Percentiles rank a stretch among this genome's conserved stretches.
Evolutionary conservation across 805 yeast genomes (phyloP).

Genomic region (Saturnispora kantuleensis): DNA sequence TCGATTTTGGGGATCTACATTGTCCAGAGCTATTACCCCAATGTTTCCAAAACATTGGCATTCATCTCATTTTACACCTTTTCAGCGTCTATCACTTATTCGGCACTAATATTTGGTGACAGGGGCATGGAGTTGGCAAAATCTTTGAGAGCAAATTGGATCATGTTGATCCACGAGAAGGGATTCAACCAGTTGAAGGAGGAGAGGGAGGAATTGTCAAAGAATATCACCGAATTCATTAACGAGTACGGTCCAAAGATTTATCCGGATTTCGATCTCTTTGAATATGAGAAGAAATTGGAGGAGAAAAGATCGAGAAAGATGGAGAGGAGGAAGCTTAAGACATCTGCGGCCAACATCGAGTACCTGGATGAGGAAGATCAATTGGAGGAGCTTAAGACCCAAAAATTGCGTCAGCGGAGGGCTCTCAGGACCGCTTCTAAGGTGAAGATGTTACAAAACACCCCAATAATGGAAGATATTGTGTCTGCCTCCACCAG

Average conservation of each 20-base stretch:
- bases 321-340: constrained; percentile 19
- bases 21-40: constrained; percentile 19
- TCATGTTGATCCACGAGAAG: constrained; percentile 50
- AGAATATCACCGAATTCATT: constrained; percentile 68
- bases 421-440: constrained; percentile 23
- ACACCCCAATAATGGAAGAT: constrained; percentile 46
- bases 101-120: constrained; percentile 90
- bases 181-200: constrained; percentile 50
- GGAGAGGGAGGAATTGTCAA: constrained; percentile 52
- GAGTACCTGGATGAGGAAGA: constrained; percentile 28
- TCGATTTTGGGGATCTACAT: constrained; percentile 48
- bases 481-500: constrained; percentile 27
- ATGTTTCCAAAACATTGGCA: constrained; percentile 16
- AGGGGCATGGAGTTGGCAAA: constrained; percentile 84
- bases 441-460: constrained; percentile 32
- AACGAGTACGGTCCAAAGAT: constrained; percentile 76
- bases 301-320: constrained; percentile 24
- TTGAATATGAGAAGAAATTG: constrained; percentile 34
- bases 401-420: constrained; percentile 37
- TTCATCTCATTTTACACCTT: constrained; percentile 47
- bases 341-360: constrained; percentile 3
- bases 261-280: constrained; percentile 72
- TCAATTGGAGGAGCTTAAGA: constrained; percentile 41
- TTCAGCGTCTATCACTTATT: constrained; percentile 68
- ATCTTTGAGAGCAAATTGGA: constrained; percentile 70